phyloP scores from a whole-genome alignment of 495 filamentous ascomycete species.

The Xylaria sp. region DNA sequence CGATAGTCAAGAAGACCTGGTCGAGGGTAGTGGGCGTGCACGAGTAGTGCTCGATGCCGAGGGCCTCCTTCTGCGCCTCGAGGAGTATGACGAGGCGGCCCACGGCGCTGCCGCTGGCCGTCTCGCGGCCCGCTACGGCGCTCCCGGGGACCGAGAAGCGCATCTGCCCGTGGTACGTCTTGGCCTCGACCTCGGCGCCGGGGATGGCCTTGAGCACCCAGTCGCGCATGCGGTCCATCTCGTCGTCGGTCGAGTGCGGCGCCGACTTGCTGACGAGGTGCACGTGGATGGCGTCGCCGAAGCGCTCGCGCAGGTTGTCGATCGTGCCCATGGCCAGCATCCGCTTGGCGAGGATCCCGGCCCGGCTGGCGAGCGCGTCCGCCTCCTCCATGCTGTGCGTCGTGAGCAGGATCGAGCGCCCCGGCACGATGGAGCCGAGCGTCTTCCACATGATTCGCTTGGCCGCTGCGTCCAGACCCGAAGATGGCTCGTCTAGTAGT shows the following conservation, averaged over 20 bases:
- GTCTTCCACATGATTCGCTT: constrained; percentile 82
- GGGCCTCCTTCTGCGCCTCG: constrained; percentile 67
- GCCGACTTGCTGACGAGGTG: constrained; percentile 78
- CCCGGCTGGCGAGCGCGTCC: constrained; percentile 71
- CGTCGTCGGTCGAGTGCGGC: constrained; percentile 69
- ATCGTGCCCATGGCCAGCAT: constrained; percentile 76
- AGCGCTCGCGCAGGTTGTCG: constrained; percentile 62
- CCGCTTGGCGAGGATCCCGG: constrained; percentile 71
- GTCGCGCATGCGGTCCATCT: constrained; percentile 65
- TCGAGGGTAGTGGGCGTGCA: constrained; percentile 84
- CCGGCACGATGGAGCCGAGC: constrained; percentile 61
- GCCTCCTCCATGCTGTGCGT: constrained; percentile 86
- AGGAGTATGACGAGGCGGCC: constrained; percentile 72
- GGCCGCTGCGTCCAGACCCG: constrained; percentile 74
- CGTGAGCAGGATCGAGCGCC: constrained; percentile 71
- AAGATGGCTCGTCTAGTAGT: constrained; percentile 73
- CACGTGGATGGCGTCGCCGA: constrained; percentile 68
- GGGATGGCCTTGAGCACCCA: constrained; percentile 68
- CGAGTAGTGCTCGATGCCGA: constrained; percentile 80
- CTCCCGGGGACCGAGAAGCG: constrained; percentile 72
- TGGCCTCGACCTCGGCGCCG: constrained; percentile 69
- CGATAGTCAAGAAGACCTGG: constrained; percentile 85
- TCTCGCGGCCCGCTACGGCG: constrained; percentile 30
- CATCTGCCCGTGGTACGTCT: constrained; percentile 83
- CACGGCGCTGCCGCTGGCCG: constrained; percentile 49